Evolutionary conservation across 306 rosid species (phyloP).

Genomic region (Crotalaria pallida): DNA sequence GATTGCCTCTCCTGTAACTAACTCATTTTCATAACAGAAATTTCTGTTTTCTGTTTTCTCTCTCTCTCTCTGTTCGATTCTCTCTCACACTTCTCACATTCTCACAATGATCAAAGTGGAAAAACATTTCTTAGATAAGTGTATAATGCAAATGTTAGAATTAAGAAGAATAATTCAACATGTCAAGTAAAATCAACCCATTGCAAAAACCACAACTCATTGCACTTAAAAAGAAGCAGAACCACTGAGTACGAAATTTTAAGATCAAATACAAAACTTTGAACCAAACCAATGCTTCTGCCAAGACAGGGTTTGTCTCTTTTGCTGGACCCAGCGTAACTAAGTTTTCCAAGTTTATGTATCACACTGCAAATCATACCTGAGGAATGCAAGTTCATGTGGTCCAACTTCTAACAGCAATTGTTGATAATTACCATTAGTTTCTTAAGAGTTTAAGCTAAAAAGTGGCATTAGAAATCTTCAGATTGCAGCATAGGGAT

Average conservation of each 20-base stretch:
- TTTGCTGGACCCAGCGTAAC: not conserved
- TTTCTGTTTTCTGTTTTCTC: too few relatives aligned
- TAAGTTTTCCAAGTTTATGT: not conserved
- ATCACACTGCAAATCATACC: not conserved
- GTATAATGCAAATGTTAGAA: not conserved
- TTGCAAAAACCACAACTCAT: not conserved
- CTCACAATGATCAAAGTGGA: constrained; percentile 7
- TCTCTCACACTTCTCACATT: too few relatives aligned
- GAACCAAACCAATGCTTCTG: not conserved
- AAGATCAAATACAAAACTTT: not conserved
- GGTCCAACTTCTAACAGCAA: not conserved
- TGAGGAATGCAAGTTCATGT: not conserved
- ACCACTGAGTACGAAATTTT: not conserved
- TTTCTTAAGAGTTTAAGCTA: constrained; percentile 13
- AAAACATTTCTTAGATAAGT: not conserved
- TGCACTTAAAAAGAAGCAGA: constrained; percentile 1
- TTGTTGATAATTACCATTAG: not conserved
- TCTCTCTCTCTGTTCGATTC: too few relatives aligned
- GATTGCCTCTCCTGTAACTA: too few relatives aligned
- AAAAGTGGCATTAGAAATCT: not conserved
- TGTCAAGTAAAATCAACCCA: constrained; percentile 18
- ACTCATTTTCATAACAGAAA: too few relatives aligned
- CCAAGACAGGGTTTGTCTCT: constrained; percentile 10
- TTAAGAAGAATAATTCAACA: constrained; percentile 3
- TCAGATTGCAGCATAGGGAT: not conserved